These are phyloP conservation scores for Didymella exigua DNA, from an alignment of 2,329 filamentous ascomycete genomes.

Conservation along the genomic window DNA sequence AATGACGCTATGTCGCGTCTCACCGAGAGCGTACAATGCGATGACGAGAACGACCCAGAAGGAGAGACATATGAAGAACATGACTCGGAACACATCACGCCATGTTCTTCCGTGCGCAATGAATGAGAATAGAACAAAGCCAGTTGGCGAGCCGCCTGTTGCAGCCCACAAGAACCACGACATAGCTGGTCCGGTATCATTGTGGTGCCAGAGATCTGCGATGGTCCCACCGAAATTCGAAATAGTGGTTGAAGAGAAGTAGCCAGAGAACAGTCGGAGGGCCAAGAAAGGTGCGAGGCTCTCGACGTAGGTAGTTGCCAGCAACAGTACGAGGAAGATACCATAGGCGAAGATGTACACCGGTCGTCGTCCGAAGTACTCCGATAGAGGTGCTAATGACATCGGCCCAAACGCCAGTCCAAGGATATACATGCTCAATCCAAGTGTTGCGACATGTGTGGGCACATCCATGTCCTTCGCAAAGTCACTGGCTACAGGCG, in stretches of 20 bases:
- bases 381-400: conserved; percentile 43
- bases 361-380: conserved; percentile 52
- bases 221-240: conserved; percentile 53
- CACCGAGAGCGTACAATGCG: conserved; percentile 47
- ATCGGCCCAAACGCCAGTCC: conserved; percentile 52
- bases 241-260: conserved; percentile 51
- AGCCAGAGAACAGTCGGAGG: conserved; percentile 53
- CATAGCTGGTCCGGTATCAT: conserved; percentile 52
- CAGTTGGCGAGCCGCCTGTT: conserved; percentile 53
- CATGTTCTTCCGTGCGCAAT: conserved; percentile 53
- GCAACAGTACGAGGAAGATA: conserved; percentile 51
- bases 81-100: conserved; percentile 54
- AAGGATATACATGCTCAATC: conserved; percentile 55
- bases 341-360: conserved; percentile 53
- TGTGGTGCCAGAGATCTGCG: conserved; percentile 53
- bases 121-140: conserved; percentile 55
- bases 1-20: conserved; percentile 55
- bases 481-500: conserved; percentile 52
- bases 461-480: conserved; percentile 50
- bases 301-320: conserved; percentile 52
- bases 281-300: conserved; percentile 52
- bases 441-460: conserved; percentile 51
- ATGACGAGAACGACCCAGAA: conserved; percentile 53
- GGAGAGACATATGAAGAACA: conserved; percentile 53
- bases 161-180: conserved; percentile 55